Evolutionary conservation across 1,139 yeast species (phyloP).

Genomic region (Taphrina betulina): DNA sequence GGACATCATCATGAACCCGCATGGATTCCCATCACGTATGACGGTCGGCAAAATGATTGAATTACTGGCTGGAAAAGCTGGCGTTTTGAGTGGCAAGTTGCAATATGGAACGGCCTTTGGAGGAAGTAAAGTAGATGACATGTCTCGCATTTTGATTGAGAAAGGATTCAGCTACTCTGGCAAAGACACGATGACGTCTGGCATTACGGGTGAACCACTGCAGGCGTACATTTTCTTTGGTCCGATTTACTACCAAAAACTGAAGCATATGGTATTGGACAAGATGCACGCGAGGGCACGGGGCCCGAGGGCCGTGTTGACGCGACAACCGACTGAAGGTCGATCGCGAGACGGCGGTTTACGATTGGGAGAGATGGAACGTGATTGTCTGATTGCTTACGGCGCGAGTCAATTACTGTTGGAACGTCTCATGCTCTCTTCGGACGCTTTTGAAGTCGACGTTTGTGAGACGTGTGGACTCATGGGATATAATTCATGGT

Average conservation of each 20-base stretch:
- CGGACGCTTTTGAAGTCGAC: constrained; percentile 97
- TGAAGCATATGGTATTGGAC: constrained; percentile 98
- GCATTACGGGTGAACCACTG: constrained; percentile 94
- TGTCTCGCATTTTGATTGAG: constrained; percentile 88
- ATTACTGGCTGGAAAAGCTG: constrained; percentile 93
- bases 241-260: constrained; percentile 94
- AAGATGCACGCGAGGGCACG: constrained; percentile 99
- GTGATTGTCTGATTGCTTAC: constrained; percentile 99
- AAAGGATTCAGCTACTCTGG: constrained; percentile 94
- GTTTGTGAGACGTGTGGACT: constrained; percentile 94
- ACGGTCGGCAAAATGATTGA: constrained; percentile 99
- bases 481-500: constrained; percentile 98
- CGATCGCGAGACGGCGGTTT: constrained; percentile 98
- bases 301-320: constrained; percentile 96
- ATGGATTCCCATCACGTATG: constrained; percentile 99
- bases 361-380: constrained; percentile 98
- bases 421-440: constrained; percentile 93
- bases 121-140: constrained; percentile 90
- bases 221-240: constrained; percentile 98
- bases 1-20: constrained; percentile 97
- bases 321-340: constrained; percentile 99
- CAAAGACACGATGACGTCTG: constrained; percentile 96
- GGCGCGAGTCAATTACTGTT: constrained; percentile 94
- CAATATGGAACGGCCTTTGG: constrained; percentile 99
- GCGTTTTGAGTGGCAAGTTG: constrained; percentile 84